A percentile compares a stretch with the other conserved stretches of the same genome.
phyloP scores from a whole-genome alignment of 441 rosid species.

The Populus hybrid region DNA sequence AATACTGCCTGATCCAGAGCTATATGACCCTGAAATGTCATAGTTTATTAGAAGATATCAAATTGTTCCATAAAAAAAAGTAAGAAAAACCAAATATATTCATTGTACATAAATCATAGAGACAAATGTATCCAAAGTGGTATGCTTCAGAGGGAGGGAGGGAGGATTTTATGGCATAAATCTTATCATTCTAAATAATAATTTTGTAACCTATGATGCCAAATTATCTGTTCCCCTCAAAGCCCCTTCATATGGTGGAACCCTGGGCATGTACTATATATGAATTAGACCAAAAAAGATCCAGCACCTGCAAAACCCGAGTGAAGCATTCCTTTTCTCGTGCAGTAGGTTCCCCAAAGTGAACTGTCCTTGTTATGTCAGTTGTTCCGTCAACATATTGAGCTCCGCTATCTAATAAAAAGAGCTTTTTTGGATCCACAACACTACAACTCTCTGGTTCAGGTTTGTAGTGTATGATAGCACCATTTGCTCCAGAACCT shows the following conservation, averaged over 20 bases:
- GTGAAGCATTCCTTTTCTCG: slow-evolving; percentile 93
- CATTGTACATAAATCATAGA: not conserved
- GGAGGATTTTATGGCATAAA: not conserved
- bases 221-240: not conserved
- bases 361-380: slow-evolving; percentile 94
- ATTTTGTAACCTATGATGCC: not conserved
- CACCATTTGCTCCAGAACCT: slow-evolving; percentile 98
- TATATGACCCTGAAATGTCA: slow-evolving; percentile 82
- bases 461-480: slow-evolving; percentile 91
- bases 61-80: not conserved
- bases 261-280: not conserved
- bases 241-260: not conserved
- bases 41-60: not conserved
- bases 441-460: slow-evolving; percentile 80
- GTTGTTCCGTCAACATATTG: slow-evolving; percentile 97
- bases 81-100: not conserved
- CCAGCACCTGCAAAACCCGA: slow-evolving; percentile 74
- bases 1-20: slow-evolving; percentile 94
- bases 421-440: slow-evolving; percentile 70
- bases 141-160: not conserved
- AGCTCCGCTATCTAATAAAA: slow-evolving; percentile 94
- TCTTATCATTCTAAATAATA: not conserved
- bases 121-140: not conserved
- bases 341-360: slow-evolving; percentile 77
- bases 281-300: slow-evolving; percentile 11